These are phyloP conservation scores for Mycena filopes DNA, from an alignment of 768 basidiomycete genomes.

Conservation along the genomic window DNA sequence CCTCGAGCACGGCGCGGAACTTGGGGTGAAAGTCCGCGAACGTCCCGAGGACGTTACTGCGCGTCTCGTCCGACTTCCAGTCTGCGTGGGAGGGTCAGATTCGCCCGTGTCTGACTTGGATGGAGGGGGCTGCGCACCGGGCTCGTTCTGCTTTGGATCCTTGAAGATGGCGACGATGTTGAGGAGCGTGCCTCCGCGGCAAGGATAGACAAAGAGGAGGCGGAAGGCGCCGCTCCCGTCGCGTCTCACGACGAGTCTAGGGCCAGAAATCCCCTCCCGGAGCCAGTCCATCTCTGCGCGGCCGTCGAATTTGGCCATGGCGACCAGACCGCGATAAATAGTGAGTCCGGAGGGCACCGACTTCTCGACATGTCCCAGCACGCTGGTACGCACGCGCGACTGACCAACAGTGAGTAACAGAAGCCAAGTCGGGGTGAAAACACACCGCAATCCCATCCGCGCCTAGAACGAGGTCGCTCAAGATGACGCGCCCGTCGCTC, in stretches of 20 bases:
- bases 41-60: not conserved
- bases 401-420: not conserved
- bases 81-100: not conserved
- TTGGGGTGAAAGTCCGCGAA: slow-evolving; percentile 13
- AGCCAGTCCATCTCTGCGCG: slow-evolving; percentile 8
- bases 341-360: slow-evolving; percentile 3
- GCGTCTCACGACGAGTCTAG: not conserved
- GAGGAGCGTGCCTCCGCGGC: slow-evolving; percentile 13
- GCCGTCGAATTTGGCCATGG: not conserved
- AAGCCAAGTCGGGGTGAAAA: not conserved
- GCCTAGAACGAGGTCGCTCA: slow-evolving; percentile 10
- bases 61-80: not conserved
- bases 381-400: slow-evolving; percentile 10
- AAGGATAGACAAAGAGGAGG: slow-evolving; percentile 8
- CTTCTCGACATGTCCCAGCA: not conserved
- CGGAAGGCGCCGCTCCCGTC: not conserved
- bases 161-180: not conserved
- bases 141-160: slow-evolving; percentile 9
- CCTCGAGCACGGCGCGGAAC: slow-evolving; percentile 4
- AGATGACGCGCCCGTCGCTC: not conserved
- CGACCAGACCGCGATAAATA: too few species aligned
- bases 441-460: slow-evolving; percentile 18
- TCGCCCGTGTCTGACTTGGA: too few species aligned
- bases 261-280: not conserved
- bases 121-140: not conserved